These are phyloP conservation scores for Termitomyces sp. DNA, from an alignment of 768 basidiomycete genomes.

Conservation along the genomic window DNA sequence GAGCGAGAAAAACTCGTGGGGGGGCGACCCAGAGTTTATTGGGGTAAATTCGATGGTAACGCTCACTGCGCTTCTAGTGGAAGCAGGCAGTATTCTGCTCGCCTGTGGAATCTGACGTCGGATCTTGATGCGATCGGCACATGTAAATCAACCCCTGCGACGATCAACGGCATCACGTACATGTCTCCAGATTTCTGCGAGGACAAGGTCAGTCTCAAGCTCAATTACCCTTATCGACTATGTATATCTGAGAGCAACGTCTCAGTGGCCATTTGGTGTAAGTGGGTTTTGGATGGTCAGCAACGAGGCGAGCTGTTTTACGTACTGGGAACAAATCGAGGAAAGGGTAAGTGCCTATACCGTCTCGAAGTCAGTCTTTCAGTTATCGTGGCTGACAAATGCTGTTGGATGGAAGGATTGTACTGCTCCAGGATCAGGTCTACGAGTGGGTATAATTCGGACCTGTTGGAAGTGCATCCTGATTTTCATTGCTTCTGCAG, in stretches of 20 bases:
- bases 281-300: not conserved
- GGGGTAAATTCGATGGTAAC: slow-evolving; percentile 10
- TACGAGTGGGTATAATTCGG: not conserved
- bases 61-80: slow-evolving; percentile 5
- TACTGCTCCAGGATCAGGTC: not conserved
- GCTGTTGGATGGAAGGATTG: not conserved
- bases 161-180: slow-evolving; percentile 14
- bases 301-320: not conserved
- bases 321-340: not conserved
- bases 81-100: slow-evolving; percentile 6
- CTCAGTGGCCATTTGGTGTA: too few species aligned
- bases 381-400: too few species aligned
- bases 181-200: slow-evolving; percentile 8
- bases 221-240: not conserved
- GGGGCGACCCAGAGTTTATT: slow-evolving; percentile 7
- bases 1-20: not conserved
- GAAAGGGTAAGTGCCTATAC: not conserved
- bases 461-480: too few species aligned
- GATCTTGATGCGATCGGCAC: slow-evolving; percentile 6
- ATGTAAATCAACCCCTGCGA: slow-evolving; percentile 13
- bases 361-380: not conserved
- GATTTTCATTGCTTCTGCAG: not conserved
- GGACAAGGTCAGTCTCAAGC: slow-evolving; percentile 5
- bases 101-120: slow-evolving; percentile 7
- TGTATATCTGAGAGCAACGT: not conserved